phyloP scores from a whole-genome alignment of 352 stramenopile genomes.

The Globisporangium megalacanthum region DNA sequence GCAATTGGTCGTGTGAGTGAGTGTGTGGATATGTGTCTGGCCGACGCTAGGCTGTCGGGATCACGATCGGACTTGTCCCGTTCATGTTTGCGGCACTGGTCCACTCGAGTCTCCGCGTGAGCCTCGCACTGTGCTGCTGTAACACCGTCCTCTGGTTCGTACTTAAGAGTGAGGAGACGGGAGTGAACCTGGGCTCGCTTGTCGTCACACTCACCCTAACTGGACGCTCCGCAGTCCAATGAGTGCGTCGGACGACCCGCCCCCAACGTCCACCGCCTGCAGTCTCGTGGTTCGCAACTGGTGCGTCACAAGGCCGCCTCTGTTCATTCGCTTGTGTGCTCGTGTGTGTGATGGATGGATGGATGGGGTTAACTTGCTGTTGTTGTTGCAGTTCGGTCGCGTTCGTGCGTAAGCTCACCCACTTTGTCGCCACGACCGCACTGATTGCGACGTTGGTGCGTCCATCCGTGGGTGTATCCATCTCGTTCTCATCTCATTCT shows the following conservation, averaged over 20 bases:
- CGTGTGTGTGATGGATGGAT: neutral
- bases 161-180: neutral
- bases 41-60: constrained; percentile 4
- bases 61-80: constrained; percentile 10
- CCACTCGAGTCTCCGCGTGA: constrained; percentile 20
- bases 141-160: constrained; percentile 24
- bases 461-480: neutral
- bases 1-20: neutral
- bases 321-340: neutral
- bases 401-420: constrained; percentile 18
- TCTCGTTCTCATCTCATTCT: neutral
- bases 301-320: constrained; percentile 7
- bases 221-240: constrained; percentile 12
- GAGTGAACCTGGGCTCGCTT: neutral
- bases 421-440: constrained; percentile 17
- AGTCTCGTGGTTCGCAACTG: constrained; percentile 27
- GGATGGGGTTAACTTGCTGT: no score
- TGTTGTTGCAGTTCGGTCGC: constrained; percentile 12
- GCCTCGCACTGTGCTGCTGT: constrained; percentile 33
- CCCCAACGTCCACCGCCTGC: constrained; percentile 20
- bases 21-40: neutral
- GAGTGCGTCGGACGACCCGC: constrained; percentile 6
- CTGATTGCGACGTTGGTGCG: constrained; percentile 14
- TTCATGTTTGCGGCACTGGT: constrained; percentile 13
- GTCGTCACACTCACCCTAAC: no score